Percentiles rank a stretch among this genome's conserved stretches.
These are phyloP conservation scores for Eutrema heterophyllum DNA, from an alignment of 345 rosid genomes.

Conservation along the genomic window DNA sequence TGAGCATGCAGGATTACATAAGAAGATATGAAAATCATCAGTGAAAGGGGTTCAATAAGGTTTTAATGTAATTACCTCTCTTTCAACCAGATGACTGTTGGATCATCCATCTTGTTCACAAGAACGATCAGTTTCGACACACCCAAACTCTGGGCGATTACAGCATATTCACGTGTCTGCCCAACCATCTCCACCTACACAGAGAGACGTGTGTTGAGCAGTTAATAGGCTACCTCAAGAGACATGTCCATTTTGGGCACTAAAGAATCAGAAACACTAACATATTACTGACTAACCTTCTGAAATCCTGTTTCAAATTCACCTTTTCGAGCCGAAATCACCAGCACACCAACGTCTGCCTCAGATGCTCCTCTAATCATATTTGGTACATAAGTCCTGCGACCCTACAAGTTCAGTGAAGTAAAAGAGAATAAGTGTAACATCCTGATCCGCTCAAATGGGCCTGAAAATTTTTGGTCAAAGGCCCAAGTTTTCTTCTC, in stretches of 20 bases:
- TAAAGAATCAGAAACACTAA: too few relatives aligned
- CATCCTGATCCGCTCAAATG: too few relatives aligned
- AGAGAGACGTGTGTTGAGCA: too few relatives aligned
- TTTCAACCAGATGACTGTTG: constrained; percentile 90
- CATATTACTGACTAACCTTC: constrained; percentile 16
- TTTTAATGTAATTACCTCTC: constrained; percentile 53
- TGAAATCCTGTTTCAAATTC: constrained; percentile 99
- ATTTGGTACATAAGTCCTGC: constrained; percentile 79
- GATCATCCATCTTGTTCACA: constrained; percentile 98
- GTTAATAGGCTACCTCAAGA: too few relatives aligned
- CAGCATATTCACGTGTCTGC: constrained; percentile 99
- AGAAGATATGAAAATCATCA: background rate
- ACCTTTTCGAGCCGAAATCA: constrained; percentile 94
- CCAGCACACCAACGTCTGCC: constrained; percentile 98
- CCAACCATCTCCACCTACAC: constrained; percentile 30
- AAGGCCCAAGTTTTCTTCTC: too few relatives aligned
- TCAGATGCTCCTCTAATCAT: constrained; percentile 99
- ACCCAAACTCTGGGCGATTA: constrained; percentile 96
- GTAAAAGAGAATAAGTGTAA: too few relatives aligned
- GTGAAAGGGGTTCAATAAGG: background rate
- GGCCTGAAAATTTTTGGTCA: too few relatives aligned
- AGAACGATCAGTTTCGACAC: constrained; percentile 84
- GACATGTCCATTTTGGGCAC: too few relatives aligned
- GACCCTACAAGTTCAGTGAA: too few relatives aligned
- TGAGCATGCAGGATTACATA: constrained; percentile 27